Percentiles rank a stretch among this genome's conserved stretches.
Evolutionary conservation across 805 yeast genomes (phyloP).

Genomic region (Ogataea methanolica): DNA sequence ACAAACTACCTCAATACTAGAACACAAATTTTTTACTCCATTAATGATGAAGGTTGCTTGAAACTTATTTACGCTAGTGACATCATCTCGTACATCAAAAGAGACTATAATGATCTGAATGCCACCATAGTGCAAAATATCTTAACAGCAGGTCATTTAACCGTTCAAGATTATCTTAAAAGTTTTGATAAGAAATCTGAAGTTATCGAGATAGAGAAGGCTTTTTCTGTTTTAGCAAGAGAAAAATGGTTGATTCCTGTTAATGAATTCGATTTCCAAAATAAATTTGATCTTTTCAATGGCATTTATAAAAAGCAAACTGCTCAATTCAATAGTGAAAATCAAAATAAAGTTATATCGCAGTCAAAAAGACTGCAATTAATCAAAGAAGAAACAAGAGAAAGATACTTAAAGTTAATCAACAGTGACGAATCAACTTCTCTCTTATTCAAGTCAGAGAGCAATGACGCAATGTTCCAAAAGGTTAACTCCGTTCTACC

Average conservation of each 20-base stretch:
- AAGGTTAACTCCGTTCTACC: conserved; percentile 47
- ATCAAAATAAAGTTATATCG: conserved; percentile 31
- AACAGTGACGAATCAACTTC: conserved; percentile 10
- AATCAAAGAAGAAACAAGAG: conserved; percentile 54
- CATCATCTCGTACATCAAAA: conserved; percentile 51
- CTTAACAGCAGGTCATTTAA: conserved; percentile 63
- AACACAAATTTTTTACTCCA: conserved; percentile 41
- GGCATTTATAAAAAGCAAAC: conserved; percentile 37
- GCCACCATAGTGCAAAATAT: conserved; percentile 67
- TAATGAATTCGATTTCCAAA: conserved; percentile 27
- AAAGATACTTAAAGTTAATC: conserved; percentile 18
- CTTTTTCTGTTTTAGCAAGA: conserved; percentile 41
- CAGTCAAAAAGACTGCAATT: conserved; percentile 55
- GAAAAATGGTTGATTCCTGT: conserved; percentile 51
- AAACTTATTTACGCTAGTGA: conserved; percentile 73
- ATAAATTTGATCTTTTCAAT: conserved; percentile 27
- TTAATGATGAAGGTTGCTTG: conserved; percentile 60
- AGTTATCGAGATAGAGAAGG: conserved; percentile 28
- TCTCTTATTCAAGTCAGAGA: conserved; percentile 6
- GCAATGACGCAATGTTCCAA: conserved; percentile 20
- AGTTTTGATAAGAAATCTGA: conserved; percentile 25
- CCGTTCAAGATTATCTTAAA: conserved; percentile 45
- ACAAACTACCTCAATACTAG: conserved; percentile 31
- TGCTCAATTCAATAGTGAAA: conserved; percentile 25
- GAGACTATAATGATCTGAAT: conserved; percentile 35